Percentiles rank a stretch among this genome's conserved stretches.
phyloP scores from a whole-genome alignment of 2,329 filamentous ascomycete species.

The Ceratocystis smalleyi region DNA sequence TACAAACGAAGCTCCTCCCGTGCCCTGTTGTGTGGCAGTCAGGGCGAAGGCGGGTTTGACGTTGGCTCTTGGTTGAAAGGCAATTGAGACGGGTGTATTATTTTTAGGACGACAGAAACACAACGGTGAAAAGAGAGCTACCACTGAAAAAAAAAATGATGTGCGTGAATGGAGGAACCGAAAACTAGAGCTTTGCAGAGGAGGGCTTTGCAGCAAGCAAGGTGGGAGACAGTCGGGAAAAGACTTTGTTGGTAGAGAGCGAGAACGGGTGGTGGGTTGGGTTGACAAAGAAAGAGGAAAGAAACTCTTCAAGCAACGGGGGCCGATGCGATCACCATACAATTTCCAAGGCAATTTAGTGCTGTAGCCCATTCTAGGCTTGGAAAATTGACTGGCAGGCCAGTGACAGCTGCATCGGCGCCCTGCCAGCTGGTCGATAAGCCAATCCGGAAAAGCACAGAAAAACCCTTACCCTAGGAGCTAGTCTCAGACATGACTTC shows the following conservation, averaged over 20 bases:
- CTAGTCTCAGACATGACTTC: neutral
- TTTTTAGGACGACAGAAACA: neutral
- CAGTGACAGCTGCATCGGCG: neutral
- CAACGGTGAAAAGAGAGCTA: neutral
- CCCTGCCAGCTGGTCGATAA: conserved; percentile 7
- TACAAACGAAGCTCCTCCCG: neutral
- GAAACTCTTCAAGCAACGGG: conserved; percentile 13
- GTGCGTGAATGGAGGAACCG: neutral
- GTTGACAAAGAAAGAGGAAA: conserved; percentile 7
- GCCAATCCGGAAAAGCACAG: neutral
- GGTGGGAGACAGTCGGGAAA: neutral
- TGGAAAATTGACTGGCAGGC: neutral
- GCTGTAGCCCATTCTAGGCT: conserved; percentile 4
- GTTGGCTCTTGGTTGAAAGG: neutral
- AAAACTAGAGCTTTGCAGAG: neutral
- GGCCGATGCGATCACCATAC: conserved; percentile 17
- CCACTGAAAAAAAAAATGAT: neutral
- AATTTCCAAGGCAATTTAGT: conserved; percentile 11
- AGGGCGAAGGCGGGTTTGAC: neutral
- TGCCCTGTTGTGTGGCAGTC: neutral
- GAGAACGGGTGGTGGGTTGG: neutral
- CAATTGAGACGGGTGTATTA: neutral
- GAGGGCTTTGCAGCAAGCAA: neutral
- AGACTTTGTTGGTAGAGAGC: conserved; percentile 2
- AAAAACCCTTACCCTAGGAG: conserved; percentile 8